Percentiles rank a stretch among this genome's conserved stretches.
These are phyloP conservation scores for Phlyctochytrium arcticum DNA, from an alignment of 192 early-diverging fungal species.

Conservation along the genomic window DNA sequence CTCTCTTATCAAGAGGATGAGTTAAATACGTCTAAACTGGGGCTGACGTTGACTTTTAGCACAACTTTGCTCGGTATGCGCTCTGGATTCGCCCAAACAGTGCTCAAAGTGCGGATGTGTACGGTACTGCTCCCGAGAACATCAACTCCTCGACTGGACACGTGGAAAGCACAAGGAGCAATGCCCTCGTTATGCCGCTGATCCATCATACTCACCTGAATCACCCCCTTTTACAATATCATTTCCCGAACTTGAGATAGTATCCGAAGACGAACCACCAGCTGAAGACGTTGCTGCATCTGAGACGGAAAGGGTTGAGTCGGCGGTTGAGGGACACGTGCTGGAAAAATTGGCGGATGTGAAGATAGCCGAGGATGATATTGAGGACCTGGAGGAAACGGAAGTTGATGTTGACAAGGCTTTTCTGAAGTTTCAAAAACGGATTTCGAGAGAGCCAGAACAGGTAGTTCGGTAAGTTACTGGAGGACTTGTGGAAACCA, in stretches of 20 bases:
- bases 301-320: background rate
- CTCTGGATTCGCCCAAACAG: constrained; percentile 44
- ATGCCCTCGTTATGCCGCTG: constrained; percentile 29
- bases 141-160: constrained; percentile 84
- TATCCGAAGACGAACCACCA: constrained; percentile 50
- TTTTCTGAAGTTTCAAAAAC: constrained; percentile 88
- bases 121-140: constrained; percentile 79
- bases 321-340: background rate
- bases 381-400: constrained; percentile 54
- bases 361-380: background rate
- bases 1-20: too few relatives aligned
- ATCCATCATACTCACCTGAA: too few relatives aligned
- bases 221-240: background rate
- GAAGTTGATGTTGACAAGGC: constrained; percentile 81
- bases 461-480: too few relatives aligned
- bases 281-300: constrained; percentile 11
- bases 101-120: constrained; percentile 74
- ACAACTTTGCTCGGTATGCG: constrained; percentile 32
- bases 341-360: background rate
- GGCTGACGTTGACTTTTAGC: background rate
- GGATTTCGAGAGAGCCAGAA: constrained; percentile 67
- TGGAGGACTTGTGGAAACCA: too few relatives aligned
- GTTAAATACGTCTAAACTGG: too few relatives aligned
- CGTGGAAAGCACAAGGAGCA: constrained; percentile 64
- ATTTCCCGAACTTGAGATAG: constrained; percentile 48